These are phyloP conservation scores for Botrytis tulipae DNA, from an alignment of 2,329 filamentous ascomycete genomes.

Conservation along the genomic window DNA sequence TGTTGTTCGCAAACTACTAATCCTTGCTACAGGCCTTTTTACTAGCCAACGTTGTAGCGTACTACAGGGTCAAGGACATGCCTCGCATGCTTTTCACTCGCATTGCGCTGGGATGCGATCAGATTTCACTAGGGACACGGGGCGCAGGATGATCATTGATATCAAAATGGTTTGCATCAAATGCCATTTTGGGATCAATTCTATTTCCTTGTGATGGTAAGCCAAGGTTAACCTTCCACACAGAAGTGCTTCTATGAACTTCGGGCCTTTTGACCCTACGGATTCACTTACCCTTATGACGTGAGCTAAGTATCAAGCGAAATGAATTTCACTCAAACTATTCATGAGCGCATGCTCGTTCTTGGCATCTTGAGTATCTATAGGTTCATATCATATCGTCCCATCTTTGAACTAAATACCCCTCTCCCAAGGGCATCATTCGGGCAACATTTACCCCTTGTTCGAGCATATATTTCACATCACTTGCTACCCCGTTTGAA, in stretches of 20 bases:
- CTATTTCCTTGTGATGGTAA: slow-evolving; percentile 16
- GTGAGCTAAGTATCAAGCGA: neutral
- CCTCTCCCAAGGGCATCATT: neutral
- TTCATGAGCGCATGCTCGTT: neutral
- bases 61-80: slow-evolving; percentile 8
- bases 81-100: neutral
- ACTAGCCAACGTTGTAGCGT: slow-evolving; percentile 10
- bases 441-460: neutral
- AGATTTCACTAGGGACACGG: slow-evolving; percentile 10
- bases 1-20: neutral
- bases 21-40: slow-evolving; percentile 6
- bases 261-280: slow-evolving; percentile 10
- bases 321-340: neutral
- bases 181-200: neutral
- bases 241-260: neutral
- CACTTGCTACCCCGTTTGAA: neutral
- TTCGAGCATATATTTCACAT: neutral
- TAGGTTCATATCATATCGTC: neutral
- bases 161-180: neutral
- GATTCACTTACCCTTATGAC: neutral
- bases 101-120: slow-evolving; percentile 17
- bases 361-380: neutral
- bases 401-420: neutral
- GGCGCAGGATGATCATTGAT: slow-evolving; percentile 9
- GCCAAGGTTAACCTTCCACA: slow-evolving; percentile 13